Evolutionary conservation across 345 rosid species (phyloP).

Genomic region (Melaleuca alternifolia): DNA sequence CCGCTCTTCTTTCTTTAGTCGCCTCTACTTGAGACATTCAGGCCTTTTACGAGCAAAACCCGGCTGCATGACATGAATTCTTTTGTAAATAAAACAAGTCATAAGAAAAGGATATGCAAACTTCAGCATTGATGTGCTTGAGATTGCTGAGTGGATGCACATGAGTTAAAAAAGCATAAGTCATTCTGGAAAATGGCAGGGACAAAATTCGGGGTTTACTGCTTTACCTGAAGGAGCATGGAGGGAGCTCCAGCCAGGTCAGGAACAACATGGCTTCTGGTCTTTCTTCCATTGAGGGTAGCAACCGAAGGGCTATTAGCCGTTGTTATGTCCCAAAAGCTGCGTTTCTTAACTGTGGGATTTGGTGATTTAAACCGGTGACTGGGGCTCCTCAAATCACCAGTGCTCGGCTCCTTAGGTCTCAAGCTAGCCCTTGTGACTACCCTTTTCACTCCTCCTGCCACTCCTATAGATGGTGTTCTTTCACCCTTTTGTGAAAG

Average conservation of each 20-base stretch:
- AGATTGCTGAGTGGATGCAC: background rate
- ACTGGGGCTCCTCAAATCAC: conserved; percentile 66
- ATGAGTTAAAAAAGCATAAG: conserved; percentile 3
- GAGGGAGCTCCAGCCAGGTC: conserved; percentile 61
- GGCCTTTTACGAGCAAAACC: conserved; percentile 75
- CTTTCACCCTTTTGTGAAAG: conserved; percentile 42
- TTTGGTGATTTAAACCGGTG: conserved; percentile 77
- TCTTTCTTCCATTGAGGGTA: conserved; percentile 55
- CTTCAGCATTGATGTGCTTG: background rate
- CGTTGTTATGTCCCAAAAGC: conserved; percentile 83
- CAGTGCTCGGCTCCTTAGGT: conserved; percentile 39
- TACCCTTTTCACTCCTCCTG: conserved; percentile 29
- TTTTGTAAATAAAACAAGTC: background rate
- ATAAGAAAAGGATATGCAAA: background rate
- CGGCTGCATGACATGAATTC: conserved; percentile 45
- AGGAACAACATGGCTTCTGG: conserved; percentile 49
- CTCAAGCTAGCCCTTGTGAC: conserved; percentile 51
- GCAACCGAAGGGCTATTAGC: conserved; percentile 59
- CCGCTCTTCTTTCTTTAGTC: background rate
- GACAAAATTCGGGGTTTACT: background rate
- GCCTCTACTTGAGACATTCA: conserved; percentile 10
- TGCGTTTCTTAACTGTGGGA: conserved; percentile 64
- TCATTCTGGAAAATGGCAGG: background rate
- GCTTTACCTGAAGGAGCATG: conserved; percentile 77
- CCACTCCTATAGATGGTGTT: conserved; percentile 12